Percentiles rank a stretch among this genome's conserved stretches.
Conservation (phyloP, 2,329 filamentous ascomycete species). For the Fusarium nurragi region DNA sequence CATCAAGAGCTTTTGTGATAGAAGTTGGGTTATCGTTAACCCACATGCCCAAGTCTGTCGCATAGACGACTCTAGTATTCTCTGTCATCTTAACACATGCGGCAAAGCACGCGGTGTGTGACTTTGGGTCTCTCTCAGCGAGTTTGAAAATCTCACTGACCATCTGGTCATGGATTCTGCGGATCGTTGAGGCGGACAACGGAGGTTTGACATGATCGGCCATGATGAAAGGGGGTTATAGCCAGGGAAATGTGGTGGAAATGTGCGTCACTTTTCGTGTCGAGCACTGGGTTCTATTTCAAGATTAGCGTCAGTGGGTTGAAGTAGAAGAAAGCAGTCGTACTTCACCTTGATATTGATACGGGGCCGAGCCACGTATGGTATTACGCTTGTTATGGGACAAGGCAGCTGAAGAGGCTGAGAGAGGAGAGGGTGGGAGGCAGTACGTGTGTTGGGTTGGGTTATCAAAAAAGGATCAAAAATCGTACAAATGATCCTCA, state of each 20-base stretch:
- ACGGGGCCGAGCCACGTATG: background rate
- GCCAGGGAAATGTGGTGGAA: background rate
- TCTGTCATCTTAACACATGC: background rate
- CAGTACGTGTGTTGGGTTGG: background rate
- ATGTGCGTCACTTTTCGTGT: background rate
- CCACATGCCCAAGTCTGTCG: constrained; percentile 6
- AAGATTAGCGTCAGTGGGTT: background rate
- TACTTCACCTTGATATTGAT: background rate
- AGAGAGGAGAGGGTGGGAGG: background rate
- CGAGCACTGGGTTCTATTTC: background rate
- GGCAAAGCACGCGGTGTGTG: background rate
- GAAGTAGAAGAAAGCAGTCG: background rate
- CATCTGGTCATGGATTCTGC: background rate
- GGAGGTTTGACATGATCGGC: background rate
- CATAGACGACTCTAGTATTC: background rate
- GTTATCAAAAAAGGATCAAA: background rate
- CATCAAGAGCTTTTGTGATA: background rate
- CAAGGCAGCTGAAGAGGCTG: background rate
- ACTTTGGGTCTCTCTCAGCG: background rate
- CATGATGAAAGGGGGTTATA: background rate
- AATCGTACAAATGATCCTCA: background rate
- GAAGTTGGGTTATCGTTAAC: background rate
- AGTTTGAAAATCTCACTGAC: constrained; percentile 6
- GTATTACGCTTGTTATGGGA: background rate
- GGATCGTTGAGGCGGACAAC: background rate